Conservation (phyloP, 306 rosid species). For the Pterocarpus macrocarpus region DNA sequence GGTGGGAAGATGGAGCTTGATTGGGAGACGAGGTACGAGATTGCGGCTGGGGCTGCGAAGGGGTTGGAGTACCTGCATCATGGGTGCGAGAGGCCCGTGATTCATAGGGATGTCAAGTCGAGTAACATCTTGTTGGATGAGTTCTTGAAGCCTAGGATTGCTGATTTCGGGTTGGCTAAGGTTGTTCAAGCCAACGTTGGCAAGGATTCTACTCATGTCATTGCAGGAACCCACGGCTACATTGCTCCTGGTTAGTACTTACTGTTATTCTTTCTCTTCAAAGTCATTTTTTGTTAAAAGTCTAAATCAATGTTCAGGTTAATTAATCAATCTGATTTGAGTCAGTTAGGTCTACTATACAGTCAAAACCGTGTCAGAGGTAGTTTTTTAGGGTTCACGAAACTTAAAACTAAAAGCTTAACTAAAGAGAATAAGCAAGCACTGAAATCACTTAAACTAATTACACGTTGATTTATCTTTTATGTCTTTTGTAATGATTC, state of each 20-base stretch:
- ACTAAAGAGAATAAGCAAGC: too few relatives aligned
- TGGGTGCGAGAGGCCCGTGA: slow-evolving; percentile 78
- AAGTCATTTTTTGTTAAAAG: too few relatives aligned
- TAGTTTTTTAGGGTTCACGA: too few relatives aligned
- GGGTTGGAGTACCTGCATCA: slow-evolving; percentile 97
- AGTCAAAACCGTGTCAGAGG: too few relatives aligned
- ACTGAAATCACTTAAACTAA: too few relatives aligned
- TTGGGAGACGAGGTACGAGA: slow-evolving; percentile 86
- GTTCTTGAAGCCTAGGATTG: slow-evolving; percentile 86
- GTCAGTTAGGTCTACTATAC: too few relatives aligned
- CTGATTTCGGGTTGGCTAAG: slow-evolving; percentile 95
- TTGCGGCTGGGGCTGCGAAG: slow-evolving; percentile 85
- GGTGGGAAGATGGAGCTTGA: slow-evolving; percentile 79
- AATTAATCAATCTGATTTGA: too few relatives aligned
- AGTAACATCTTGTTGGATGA: slow-evolving; percentile 93
- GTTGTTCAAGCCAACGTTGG: slow-evolving; percentile 60
- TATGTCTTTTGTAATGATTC: too few relatives aligned
- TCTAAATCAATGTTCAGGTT: too few relatives aligned
- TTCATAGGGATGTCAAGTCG: slow-evolving; percentile 91
- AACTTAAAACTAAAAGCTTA: too few relatives aligned
- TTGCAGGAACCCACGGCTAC: slow-evolving; percentile 94
- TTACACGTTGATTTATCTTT: too few relatives aligned
- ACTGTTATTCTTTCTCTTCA: too few relatives aligned
- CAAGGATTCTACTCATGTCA: slow-evolving; percentile 74
- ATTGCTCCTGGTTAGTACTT: slow-evolving; percentile 86